These are phyloP conservation scores for Ceratobasidium sp. DNA, from an alignment of 1,284 basidiomycete species.

Conservation along the genomic window DNA sequence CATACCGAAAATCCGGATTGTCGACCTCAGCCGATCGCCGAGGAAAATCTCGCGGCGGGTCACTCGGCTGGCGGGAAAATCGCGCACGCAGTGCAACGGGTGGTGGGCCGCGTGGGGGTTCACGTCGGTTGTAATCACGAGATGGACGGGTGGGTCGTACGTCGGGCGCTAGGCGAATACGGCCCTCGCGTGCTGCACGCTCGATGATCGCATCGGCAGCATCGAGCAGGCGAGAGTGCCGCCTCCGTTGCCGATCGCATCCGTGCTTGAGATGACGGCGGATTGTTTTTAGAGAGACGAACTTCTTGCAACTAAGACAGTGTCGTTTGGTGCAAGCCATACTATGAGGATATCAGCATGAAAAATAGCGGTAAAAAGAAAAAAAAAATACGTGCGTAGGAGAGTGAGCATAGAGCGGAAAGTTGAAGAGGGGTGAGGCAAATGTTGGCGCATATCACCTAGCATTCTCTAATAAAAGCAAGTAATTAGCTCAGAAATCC, in stretches of 20 bases:
- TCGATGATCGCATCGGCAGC: slow-evolving; percentile 8
- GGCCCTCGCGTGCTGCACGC: background rate
- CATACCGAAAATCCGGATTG: slow-evolving; percentile 11
- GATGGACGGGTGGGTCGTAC: background rate
- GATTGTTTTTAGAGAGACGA: background rate
- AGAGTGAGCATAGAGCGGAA: background rate
- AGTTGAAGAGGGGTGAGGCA: background rate
- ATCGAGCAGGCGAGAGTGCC: background rate
- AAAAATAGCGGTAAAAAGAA: background rate
- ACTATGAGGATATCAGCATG: background rate
- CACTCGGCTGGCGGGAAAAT: background rate
- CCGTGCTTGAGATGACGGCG: slow-evolving; percentile 27
- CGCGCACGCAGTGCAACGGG: background rate
- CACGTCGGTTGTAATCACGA: slow-evolving; percentile 10
- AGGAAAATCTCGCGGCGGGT: background rate
- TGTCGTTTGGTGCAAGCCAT: background rate
- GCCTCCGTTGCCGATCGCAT: slow-evolving; percentile 8
- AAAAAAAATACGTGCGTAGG: background rate
- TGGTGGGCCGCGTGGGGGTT: slow-evolving; percentile 2
- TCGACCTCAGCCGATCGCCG: background rate
- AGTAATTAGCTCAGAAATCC: background rate
- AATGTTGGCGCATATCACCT: background rate
- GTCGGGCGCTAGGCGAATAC: background rate
- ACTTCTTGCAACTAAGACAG: background rate
- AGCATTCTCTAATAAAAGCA: background rate